Evolutionary conservation across 139 green algal genomes (phyloP), one percentile per base, ranked within the genome.

Genomic region (Desmodesmus armatus): DNA sequence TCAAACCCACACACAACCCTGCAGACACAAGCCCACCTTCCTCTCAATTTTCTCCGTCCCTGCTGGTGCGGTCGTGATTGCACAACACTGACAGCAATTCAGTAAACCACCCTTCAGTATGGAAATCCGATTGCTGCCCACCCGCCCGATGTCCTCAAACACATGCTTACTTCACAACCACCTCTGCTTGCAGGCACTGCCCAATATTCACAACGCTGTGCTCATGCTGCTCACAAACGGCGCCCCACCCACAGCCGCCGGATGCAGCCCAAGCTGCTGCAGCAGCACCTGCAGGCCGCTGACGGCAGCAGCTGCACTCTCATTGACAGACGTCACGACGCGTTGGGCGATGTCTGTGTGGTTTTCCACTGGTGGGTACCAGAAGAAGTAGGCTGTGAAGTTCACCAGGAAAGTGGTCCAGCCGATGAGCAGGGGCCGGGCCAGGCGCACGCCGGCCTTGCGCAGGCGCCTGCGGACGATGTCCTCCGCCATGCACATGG

Each of bases 331-430:
- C 2, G 25, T 55, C 23, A 82, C 76, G 0, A 72, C 53, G 25
- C 13, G 17, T 29, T 44, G 0, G 9, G 76, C 76, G 13, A 82
- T 58, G 5, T 82, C 76, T 5, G 53, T 49, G n/a, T 71, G 37
- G 6, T 27, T 27, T 17, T 82, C 76, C 5, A 82, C 39, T 29
- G 76, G 76, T 9, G 76, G 76, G 55, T 39, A 82, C 76, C 76
- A 82, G 29, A 82, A 58, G 0, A 58, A 29, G 1, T 62, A 49
- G 0, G 74, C 51, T 4, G 49, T 6, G 3, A 6, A 29, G 31
- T 70, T 35, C 33, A 82, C 3, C 4, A 55, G 25, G 17, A 51
- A 58, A 6, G 63, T 65, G 1, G 63, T 80, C 25, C 67, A 29
- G 3, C 71, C 39, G 3, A 58, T 84, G 41, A 25, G 4, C 33